Evolutionary conservation across 768 basidiomycete genomes (phyloP), one percentile per base, ranked within the genome.

Genomic region (Rhodotorula toruloides): DNA sequence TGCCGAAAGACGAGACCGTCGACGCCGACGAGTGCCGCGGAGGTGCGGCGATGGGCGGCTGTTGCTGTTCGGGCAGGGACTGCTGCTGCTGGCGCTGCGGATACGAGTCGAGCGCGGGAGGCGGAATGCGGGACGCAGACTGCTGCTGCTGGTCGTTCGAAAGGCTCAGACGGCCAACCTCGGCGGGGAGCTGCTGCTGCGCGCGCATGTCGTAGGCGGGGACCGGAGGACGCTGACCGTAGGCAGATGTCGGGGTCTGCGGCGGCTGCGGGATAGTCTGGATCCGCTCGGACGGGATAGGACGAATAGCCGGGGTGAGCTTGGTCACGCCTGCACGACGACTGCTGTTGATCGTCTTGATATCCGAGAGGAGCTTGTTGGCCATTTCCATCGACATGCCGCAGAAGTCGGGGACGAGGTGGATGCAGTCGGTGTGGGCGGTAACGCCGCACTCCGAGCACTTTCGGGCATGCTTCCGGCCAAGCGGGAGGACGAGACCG

Each of bases 371-470:
- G 27, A 99, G 82, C 74, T 87, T 86, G 77, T 97, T 97, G 54
- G 96, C 94, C 43, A 90, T 94, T 79, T 97, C 94, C 94, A 98
- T 98, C 43, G 92, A 91, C 93, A 99, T 97, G 48, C 96, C 96
- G 75, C 96, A 99, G 79, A 99, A 98, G 79, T 99, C 94, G 64
- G 96, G 96, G 46, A 99, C 96, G 63, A 98, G 84, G 77, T 99
- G 96, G 2, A 92, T 90, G 79, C 96, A 99, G 70, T 76, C 75
- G 21, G 74, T 72, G 78, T 99, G 96, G 74, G 92, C 97, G 52
- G 94, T 97, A 72, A 98, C 86, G 74, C 88, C 86, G 79, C 96
- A 99, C 77, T 98, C 94, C 78, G 90, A 86, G 77, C 96, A 99
- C 78, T 88, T 89, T 61, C 91, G 86, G 29, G 94, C 88, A 77